Evolutionary conservation across 2,329 filamentous ascomycete species (phyloP).

Genomic region (Stemphylium vesicarium): DNA sequence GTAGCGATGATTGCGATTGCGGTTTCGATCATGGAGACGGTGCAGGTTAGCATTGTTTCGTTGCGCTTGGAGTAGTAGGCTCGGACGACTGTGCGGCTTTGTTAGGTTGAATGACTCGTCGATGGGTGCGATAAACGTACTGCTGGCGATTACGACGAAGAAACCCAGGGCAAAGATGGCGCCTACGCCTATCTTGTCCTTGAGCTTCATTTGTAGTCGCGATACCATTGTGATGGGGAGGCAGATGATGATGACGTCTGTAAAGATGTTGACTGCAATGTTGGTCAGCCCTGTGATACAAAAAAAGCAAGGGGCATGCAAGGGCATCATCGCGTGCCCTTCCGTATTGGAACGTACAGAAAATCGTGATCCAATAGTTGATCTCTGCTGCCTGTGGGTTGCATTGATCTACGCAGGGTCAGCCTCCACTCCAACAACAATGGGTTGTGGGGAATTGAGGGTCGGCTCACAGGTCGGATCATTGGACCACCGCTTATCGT

Average conservation of each 20-base stretch:
- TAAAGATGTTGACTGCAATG: conserved; percentile 29
- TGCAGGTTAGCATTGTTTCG: conserved; percentile 32
- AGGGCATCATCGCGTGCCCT: not conserved
- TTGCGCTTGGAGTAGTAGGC: conserved; percentile 28
- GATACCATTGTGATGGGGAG: conserved; percentile 32
- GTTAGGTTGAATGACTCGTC: conserved; percentile 1
- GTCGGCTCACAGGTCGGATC: conserved; percentile 24
- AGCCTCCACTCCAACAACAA: conserved; percentile 3
- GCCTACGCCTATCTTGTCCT: conserved; percentile 30
- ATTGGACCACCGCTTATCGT: conserved; percentile 35
- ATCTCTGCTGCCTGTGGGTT: conserved; percentile 21
- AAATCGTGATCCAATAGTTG: conserved; percentile 33
- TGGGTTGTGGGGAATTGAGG: not conserved
- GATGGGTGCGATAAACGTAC: conserved; percentile 5
- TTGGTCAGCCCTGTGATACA: not conserved
- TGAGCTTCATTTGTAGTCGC: conserved; percentile 30
- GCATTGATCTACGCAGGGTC: conserved; percentile 26
- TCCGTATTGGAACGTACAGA: conserved; percentile 18
- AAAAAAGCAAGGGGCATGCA: not conserved
- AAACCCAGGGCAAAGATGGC: conserved; percentile 31
- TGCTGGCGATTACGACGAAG: conserved; percentile 33
- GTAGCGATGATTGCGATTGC: conserved; percentile 51
- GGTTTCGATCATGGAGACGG: conserved; percentile 33
- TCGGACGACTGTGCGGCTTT: conserved; percentile 20
- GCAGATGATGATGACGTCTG: conserved; percentile 28